phyloP scores from a whole-genome alignment of 2,329 filamentous ascomycete genomes.

The Monilinia fructigena region DNA sequence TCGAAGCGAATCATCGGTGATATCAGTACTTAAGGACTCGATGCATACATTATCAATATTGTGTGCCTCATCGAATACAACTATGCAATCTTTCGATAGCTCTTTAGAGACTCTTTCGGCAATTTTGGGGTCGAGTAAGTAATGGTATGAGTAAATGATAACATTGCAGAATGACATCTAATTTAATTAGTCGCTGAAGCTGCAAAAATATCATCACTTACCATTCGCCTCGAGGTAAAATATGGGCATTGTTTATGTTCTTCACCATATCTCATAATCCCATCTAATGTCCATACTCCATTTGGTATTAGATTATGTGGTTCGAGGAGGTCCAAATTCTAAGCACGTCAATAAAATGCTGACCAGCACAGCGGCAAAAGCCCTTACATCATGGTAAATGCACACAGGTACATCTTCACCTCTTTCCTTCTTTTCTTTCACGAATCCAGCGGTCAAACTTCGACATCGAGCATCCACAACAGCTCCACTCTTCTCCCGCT shows the following conservation, averaged over 20 bases:
- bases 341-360: constrained; percentile 19
- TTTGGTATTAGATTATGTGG: constrained; percentile 92
- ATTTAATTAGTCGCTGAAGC: constrained; percentile 24
- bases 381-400: constrained; percentile 82
- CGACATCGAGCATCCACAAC: constrained; percentile 95
- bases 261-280: constrained; percentile 84
- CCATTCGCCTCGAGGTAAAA: constrained; percentile 93
- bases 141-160: constrained; percentile 99
- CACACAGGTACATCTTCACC: constrained; percentile 94
- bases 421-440: constrained; percentile 94
- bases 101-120: constrained; percentile 81
- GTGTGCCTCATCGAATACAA: constrained; percentile 97
- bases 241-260: constrained; percentile 97
- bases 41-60: constrained; percentile 99
- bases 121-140: constrained; percentile 95
- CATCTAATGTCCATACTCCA: constrained; percentile 94
- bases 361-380: background rate
- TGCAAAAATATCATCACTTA: constrained; percentile 43
- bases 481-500: constrained; percentile 89
- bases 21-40: constrained; percentile 91
- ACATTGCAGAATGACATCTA: constrained; percentile 99
- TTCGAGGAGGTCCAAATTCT: constrained; percentile 92
- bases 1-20: constrained; percentile 90
- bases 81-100: constrained; percentile 95
- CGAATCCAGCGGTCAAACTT: constrained; percentile 92